Percentiles rank a stretch among this genome's conserved stretches.
Conservation (phyloP, 208 protist genomes). For the Acanthamoeba divionensis region DNA sequence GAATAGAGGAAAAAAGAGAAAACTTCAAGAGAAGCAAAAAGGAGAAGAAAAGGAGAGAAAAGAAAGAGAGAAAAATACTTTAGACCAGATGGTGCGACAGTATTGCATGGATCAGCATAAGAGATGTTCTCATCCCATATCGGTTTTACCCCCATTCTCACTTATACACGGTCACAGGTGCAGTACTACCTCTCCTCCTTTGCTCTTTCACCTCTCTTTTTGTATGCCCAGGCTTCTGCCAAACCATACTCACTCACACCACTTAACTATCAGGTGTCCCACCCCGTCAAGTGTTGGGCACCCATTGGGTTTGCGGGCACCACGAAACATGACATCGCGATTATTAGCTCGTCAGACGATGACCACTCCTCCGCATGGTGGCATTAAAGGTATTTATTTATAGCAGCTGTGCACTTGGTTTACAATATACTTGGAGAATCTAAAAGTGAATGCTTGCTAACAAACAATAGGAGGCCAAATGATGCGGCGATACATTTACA, state of each 20-base stretch:
- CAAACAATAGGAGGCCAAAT: neutral
- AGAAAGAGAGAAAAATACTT: neutral
- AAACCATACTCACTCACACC: too few species aligned
- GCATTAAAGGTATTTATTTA: constrained; percentile 12
- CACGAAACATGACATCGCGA: neutral
- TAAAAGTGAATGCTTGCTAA: neutral
- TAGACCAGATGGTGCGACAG: constrained; percentile 60
- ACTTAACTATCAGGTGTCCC: neutral
- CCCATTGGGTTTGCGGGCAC: neutral
- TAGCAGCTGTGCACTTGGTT: too few species aligned
- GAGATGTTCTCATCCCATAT: constrained; percentile 54
- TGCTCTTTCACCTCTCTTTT: neutral
- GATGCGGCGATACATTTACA: constrained; percentile 4
- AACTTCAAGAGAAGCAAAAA: neutral
- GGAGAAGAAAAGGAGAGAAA: neutral
- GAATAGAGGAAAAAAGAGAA: neutral
- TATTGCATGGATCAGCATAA: constrained; percentile 60
- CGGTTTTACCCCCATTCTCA: constrained; percentile 43
- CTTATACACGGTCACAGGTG: constrained; percentile 38
- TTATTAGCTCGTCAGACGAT: neutral
- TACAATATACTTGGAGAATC: too few species aligned
- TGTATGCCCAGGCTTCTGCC: too few species aligned
- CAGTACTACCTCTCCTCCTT: neutral
- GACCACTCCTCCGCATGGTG: neutral
- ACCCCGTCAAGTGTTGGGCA: neutral